Evolutionary conservation across 2,329 filamentous ascomycete genomes (phyloP).

Genomic region (Colletotrichum musae): DNA sequence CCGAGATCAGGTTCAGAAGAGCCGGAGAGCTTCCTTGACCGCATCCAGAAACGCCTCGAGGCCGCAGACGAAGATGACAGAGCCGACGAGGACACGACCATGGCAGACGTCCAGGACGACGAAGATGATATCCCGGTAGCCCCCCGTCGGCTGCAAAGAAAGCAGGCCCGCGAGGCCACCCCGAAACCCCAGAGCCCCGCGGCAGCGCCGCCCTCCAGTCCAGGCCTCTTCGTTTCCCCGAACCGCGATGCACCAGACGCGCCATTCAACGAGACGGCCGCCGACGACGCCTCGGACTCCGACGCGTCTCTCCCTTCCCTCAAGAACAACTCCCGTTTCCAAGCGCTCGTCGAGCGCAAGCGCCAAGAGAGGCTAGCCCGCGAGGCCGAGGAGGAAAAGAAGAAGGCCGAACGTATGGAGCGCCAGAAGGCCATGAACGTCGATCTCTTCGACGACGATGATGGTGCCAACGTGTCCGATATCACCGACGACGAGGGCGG

Average conservation of each 20-base stretch:
- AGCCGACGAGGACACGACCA: slow-evolving; percentile 49
- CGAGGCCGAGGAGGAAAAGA: slow-evolving; percentile 71
- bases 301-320: slow-evolving; percentile 63
- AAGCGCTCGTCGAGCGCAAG: slow-evolving; percentile 81
- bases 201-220: slow-evolving; percentile 48
- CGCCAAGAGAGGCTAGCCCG: slow-evolving; percentile 77
- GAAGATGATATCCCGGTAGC: slow-evolving; percentile 59
- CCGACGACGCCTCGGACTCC: slow-evolving; percentile 54
- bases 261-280: slow-evolving; percentile 41
- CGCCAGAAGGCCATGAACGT: slow-evolving; percentile 55
- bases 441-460: slow-evolving; percentile 55
- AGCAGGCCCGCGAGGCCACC: slow-evolving; percentile 52
- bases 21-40: slow-evolving; percentile 55
- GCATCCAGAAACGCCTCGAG: slow-evolving; percentile 60
- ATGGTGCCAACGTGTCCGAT: slow-evolving; percentile 70
- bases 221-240: slow-evolving; percentile 72
- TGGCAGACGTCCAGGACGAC: slow-evolving; percentile 52
- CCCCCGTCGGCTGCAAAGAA: slow-evolving; percentile 57
- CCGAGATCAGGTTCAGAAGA: slow-evolving; percentile 44
- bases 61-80: slow-evolving; percentile 46
- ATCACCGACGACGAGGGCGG: slow-evolving; percentile 75
- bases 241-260: slow-evolving; percentile 50
- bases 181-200: slow-evolving; percentile 50
- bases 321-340: slow-evolving; percentile 74
- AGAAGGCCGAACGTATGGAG: slow-evolving; percentile 59